Evolutionary conservation across 805 yeast genomes (phyloP), one percentile per base, ranked within the genome.

Genomic region (Saccharomycopsis capsularis): DNA sequence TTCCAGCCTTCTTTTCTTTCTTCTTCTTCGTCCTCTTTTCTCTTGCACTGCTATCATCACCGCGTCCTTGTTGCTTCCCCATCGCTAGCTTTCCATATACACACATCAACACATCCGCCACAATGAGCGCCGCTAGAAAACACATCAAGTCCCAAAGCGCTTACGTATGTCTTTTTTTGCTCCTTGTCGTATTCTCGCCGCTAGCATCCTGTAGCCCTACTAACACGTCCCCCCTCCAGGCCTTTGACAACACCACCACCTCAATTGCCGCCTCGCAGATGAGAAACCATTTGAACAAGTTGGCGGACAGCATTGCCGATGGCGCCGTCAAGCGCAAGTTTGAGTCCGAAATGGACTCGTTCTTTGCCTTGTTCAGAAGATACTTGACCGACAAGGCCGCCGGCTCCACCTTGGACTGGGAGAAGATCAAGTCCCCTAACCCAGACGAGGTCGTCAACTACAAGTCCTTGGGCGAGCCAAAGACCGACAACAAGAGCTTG

Each of bases 251-350:
- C 71, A 86, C 95, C 56, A 87, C 96, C 42, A 87, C 96, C 49
- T 86, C 86, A 55, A 93, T 89, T 54, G 96, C 98, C 25, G 97
- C 98, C 4, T 84, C 95, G 55, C 97, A 88, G 68, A 93, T 91
- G 98, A 82, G 98, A 64, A 91, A 93, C 66, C 91, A 95, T 1
- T 78, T 93, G 68, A 91, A 91, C 76, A 79, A 77, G 66, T 73
- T 91, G 64, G 82, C 90, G 44, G 98, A 91, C 67, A 75, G 89
- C n/a, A 85, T 86, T 48, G 66, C 69, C 19, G 65, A 63, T 21
- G 56, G 65, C 29, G 73, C 70, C 16, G 60, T 61, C 44, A 78
- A 74, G 59, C 63, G 62, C 53, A 76, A 76, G 58, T 89, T 93
- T 62, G 96, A 91, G 68, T 76, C 74, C 58, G 95, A 90, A 68